Base-by-base conservation (phyloP, 148 eudicot species). In the Suaeda aralocaspica region DNA sequence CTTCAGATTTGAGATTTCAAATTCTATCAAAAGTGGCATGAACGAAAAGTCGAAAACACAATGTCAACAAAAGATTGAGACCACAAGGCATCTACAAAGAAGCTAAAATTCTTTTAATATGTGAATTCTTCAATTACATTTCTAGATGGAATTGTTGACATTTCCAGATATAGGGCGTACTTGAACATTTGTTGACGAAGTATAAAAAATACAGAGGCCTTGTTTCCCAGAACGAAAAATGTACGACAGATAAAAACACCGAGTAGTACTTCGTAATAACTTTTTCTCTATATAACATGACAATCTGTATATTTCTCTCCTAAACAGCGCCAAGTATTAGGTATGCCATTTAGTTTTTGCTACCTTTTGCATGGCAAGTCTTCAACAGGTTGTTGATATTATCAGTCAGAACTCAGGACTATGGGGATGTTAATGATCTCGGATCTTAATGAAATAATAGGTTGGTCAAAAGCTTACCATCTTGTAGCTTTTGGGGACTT, bases 381-480 rank as follows among this genome's bases (percentile, higher is more conserved):
- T 31, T 31, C 41, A 31, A 57, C 2, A 10, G 8, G 58, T n/a
- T n/a, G n/a, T n/a, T n/a, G n/a, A n/a, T n/a, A n/a, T n/a, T n/a
- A n/a, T n/a, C n/a, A n/a, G n/a, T n/a, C n/a, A n/a, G n/a, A n/a
- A n/a, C n/a, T n/a, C n/a, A n/a, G n/a, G n/a, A n/a, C n/a, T n/a
- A n/a, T n/a, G n/a, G n/a, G n/a, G n/a, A n/a, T n/a, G n/a, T n/a
- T n/a, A n/a, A n/a, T n/a, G n/a, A n/a, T n/a, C n/a, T n/a, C n/a
- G n/a, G n/a, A n/a, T n/a, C n/a, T 33, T 59, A 31, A 4, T 29
- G 63, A 31, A 59, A 18, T 5, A 6, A 31, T 7, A 31, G 22
- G 12, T 30, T 24, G 28, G 31, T 11, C 19, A 4, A 30, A 44
- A 66, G 39, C 64, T 52, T 21, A 6, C 68, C 82, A 77, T 79